Evolutionary conservation across 805 yeast species (phyloP), one percentile per base, ranked within the genome.

Genomic region (Hanseniaspora lachancei): DNA sequence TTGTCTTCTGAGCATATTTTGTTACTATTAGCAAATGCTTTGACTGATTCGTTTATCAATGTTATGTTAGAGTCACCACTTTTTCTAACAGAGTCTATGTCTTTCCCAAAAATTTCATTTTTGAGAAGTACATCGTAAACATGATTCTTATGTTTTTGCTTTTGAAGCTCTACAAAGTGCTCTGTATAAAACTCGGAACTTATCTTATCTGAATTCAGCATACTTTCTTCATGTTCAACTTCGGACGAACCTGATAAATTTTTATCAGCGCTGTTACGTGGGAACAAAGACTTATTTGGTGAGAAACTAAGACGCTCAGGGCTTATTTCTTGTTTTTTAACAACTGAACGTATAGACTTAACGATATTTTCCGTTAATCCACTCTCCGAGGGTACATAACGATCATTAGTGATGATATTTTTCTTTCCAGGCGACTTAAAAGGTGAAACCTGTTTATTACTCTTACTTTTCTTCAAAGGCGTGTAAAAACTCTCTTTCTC

Each of bases 81-180:
- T 16, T 40, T 27, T 8, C 38, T 44, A 12, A 20, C 12, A 21
- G 47, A n/a, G 5, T 89, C 87, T 4, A 87, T 79, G 58, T 85
- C 79, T 64, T 84, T 93, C 16, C 97, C 97, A 72, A 93, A 93
- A 38, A 93, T 70, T 67, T 93, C 98, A 36, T 95, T 86, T 62
- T 86, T 84, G 49, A 93, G 71, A 2, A 93, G 86, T 0, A 91
- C 81, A 55, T 89, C 82, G 68, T 89, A 93, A 0, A 95, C 86
- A 60, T 84, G 73, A 65, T 86, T 86, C 5, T 96, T 96, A 63
- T 86, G 95, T 61, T 82, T 84, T 63, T 82, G 87, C 60, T 80
- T 75, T 60, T 82, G 77, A 4, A 53, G 27, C 12, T 39, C 50
- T 39, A 53, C 51, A 60, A 49, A 51, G 29, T 51, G 55, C 16